Evolutionary conservation across 2,329 filamentous ascomycete species (phyloP), one percentile per base, ranked within the genome.

Genomic region (Penicillium sp.): DNA sequence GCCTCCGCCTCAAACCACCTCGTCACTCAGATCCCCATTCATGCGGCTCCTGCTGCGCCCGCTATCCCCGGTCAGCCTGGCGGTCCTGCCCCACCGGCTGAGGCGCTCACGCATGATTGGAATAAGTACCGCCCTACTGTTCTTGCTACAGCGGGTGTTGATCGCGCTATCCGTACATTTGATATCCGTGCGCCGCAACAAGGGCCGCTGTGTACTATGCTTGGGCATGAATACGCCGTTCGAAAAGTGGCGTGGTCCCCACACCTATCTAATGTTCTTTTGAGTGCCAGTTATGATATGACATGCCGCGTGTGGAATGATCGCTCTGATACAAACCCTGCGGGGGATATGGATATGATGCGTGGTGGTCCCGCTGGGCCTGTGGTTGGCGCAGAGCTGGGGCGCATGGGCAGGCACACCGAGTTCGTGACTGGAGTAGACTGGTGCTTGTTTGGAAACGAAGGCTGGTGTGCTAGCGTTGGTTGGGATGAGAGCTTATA

Each of bases 201-300:
- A 5, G 91, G 91, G 0, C 90, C 93, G 0, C 70, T 90, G 9
- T 81, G 88, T 6, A 75, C 92, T 4, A 81, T 99, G 71, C 78
- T 85, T 10, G 94, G 94, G 11, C 94, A 99, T 72, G 87, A 94
- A 46, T 99, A 97, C 72, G 94, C 94, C 3, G 87, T 97, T 24
- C 82, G 92, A 45, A 86, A 89, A 60, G 68, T 99, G 4, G 84
- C 90, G 5, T 99, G 94, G 93, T 95, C 90, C 66, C 94, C 94
- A 9, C 94, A 99, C 77, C 82, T 94, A n/a, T 86, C 87, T 54
- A 90, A 97, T 70, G 83, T 96, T 9, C 75, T 99, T 40, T 81
- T 96, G 40, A 94, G 87, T 64, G 93, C 90, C 1, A 94, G 92
- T 69, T 99, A 99, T 73, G 94, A 99, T 75, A 99, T 99, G 94